phyloP scores from a whole-genome alignment of 306 rosid genomes.

The Vicia faba region DNA sequence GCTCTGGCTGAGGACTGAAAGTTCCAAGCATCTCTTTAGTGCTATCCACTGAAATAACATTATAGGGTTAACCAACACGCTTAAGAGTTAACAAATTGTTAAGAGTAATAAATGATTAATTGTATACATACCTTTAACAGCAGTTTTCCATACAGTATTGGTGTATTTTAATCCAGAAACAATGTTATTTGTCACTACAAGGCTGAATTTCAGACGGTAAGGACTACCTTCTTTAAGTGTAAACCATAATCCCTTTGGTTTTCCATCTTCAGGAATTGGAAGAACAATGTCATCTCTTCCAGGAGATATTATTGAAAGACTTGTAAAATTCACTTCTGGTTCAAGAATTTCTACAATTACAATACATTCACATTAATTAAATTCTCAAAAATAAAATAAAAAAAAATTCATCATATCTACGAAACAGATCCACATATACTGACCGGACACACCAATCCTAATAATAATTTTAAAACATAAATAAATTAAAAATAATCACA shows the following conservation, averaged over 20 bases:
- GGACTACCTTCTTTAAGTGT: constrained; percentile 92
- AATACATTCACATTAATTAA: background rate
- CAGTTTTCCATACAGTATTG: constrained; percentile 91
- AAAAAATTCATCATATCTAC: background rate
- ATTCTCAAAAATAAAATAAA: background rate
- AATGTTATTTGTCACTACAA: constrained; percentile 78
- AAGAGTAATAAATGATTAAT: background rate
- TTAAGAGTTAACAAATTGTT: background rate
- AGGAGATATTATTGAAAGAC: constrained; percentile 68
- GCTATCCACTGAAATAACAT: constrained; percentile 70
- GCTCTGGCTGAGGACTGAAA: constrained; percentile 79
- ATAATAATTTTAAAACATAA: too few relatives aligned
- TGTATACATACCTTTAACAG: constrained; percentile 63
- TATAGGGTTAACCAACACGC: background rate
- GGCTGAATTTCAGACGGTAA: constrained; percentile 69
- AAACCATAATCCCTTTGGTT: constrained; percentile 88
- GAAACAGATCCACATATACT: too few relatives aligned
- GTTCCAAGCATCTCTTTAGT: constrained; percentile 92
- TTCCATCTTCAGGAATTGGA: constrained; percentile 70
- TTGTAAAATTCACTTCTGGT: constrained; percentile 80
- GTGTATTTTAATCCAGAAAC: constrained; percentile 90
- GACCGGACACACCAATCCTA: too few relatives aligned
- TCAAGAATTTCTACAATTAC: constrained; percentile 64
- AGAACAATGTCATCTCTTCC: constrained; percentile 75
- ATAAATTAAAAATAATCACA: too few relatives aligned